Conservation (phyloP, 2,329 filamentous ascomycete genomes). For the Aspergillus ibericus region DNA sequence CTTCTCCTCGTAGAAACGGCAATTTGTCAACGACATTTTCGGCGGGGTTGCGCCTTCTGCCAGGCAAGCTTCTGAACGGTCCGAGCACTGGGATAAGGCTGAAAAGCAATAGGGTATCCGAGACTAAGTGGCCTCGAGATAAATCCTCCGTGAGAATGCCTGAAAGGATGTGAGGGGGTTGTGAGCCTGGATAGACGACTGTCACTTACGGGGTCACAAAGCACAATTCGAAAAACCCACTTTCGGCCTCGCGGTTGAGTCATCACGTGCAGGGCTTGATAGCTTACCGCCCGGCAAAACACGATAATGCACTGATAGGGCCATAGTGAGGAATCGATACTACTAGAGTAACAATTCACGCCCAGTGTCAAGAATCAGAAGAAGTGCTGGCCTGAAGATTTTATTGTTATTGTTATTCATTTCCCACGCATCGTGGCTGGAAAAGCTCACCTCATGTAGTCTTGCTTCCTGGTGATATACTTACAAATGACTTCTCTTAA, state of each 20-base stretch:
- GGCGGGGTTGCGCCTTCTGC: slow-evolving; percentile 49
- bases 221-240: slow-evolving; percentile 34
- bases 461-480: too few relatives aligned
- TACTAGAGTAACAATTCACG: too few relatives aligned
- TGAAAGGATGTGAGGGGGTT: slow-evolving; percentile 16
- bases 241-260: slow-evolving; percentile 23
- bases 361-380: too few relatives aligned
- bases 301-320: slow-evolving; percentile 7
- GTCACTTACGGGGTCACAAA: slow-evolving; percentile 14
- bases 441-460: too few relatives aligned
- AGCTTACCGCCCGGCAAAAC: slow-evolving; percentile 20
- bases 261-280: slow-evolving; percentile 14
- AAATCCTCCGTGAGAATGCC: slow-evolving; percentile 2
- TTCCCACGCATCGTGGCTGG: too few relatives aligned
- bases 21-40: slow-evolving; percentile 92
- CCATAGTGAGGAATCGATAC: neutral
- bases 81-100: neutral
- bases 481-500: too few relatives aligned
- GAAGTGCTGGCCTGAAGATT: too few relatives aligned
- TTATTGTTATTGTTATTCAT: too few relatives aligned
- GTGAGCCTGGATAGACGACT: slow-evolving; percentile 15
- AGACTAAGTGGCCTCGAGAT: slow-evolving; percentile 2
- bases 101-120: slow-evolving; percentile 2
- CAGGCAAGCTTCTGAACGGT: slow-evolving; percentile 15
- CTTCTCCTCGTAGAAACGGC: slow-evolving; percentile 96